Base-by-base conservation (phyloP, 2,329 filamentous ascomycete species). In the Macroventuria anomochaeta region DNA sequence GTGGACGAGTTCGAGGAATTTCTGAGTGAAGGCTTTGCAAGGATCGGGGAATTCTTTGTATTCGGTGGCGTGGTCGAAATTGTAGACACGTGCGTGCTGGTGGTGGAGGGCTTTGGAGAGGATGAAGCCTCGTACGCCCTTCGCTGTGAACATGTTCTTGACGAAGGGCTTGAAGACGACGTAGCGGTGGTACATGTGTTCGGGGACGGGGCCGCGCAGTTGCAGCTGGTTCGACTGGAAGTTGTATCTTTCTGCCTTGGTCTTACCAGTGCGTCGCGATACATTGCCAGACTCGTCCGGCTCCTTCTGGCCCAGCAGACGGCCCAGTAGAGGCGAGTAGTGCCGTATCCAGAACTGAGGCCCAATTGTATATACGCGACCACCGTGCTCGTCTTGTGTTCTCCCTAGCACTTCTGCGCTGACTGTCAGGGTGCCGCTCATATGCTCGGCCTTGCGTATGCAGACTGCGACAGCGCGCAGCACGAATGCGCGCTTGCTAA, bases 221-320 rank as follows among this genome's bases (percentile, higher is more conserved):
- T 97, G 93, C 67, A 97, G 87, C 73, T 97, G 89, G 71, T 91
- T 93, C 32, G 93, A 90, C 80, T 96, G 93, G 76, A 97, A 97
- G 74, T 95, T 91, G 71, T 93, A 93, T 79, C 86, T 88, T 67
- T 89, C 83, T 2, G 85, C 81, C 59, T 81, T 72, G 10, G 63
- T 50, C 52, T 68, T 72, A 38, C 68, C 81, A 52, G 84, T 83
- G 32, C 67, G 67, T 23, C 65, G 55, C 28, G 64, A 70, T 2
- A 63, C 39, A 1, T 69, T 62, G 7, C 71, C 71, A 28, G 67
- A 67, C 18, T 74, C 69, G 13, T 81, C 73, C 10, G 81, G 72
- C 66, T 87, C 81, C 65, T 88, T 79, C 71, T 80, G 77, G 69
- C 91, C 90, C 2, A 88, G 83, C 48, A 97, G 76, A 37, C 91